Base-by-base conservation (phyloP, 192 early-diverging fungal species). In the Coemansia sp. region DNA sequence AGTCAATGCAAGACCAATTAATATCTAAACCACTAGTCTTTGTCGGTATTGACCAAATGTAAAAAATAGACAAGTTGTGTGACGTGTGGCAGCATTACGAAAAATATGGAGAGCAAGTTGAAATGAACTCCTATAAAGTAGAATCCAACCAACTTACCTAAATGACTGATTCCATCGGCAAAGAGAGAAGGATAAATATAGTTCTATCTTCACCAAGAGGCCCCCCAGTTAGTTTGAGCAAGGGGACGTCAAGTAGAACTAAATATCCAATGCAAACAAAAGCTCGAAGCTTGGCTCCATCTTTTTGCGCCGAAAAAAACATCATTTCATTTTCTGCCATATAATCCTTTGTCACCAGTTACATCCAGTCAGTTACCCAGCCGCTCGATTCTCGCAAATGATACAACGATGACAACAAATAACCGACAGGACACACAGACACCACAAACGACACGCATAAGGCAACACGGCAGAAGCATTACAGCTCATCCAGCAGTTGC, bases 71-170 rank as follows among this genome's bases (percentile, higher is more conserved):
- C 38, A 40, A 40, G 38, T 40, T 40, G 11, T 40, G 38, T 40
- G 38, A 48, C 29, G 29, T 48, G 15, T 19, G 45, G 19, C 45
- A 48, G 17, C 45, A 19, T 48, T 29, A 9, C 52, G 29, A 29
- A 33, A 36, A 19, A 34, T 57, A 34, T 57, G 34, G 59, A 60
- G 41, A 60, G 59, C 59, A 40, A 60, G 59, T 60, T 60, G 38
- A 40, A 53, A 19, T 45, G 55, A 36, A 57, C 55, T 34, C 55
- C 49, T 14, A 25, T 52, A 57, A 57, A 57, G 29, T 57, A 57
- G 55, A 57, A 57, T 36, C 43, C 57, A 50, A 53, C 41, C 59
- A 59, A 41, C 45, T 36, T 42, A 55, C 43, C 42, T 9, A 55
- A 57, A 57, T 57, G 34, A 57, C 29, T 57, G 55, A 57, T 52